Conservation (phyloP, 768 basidiomycete species). For the Tulasnella calospora region DNA sequence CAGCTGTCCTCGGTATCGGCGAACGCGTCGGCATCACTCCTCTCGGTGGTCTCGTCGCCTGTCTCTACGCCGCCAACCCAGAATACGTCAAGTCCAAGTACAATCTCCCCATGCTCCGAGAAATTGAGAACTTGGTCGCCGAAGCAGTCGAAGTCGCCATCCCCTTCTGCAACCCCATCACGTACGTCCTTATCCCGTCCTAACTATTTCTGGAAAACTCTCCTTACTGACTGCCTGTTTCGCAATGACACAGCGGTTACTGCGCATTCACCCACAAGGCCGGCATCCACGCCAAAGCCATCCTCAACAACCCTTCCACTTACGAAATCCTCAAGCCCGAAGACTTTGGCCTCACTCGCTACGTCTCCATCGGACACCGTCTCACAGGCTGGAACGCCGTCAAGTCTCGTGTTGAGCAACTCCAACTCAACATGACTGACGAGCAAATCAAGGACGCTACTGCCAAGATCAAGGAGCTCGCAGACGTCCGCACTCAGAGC, state of each 20-base stretch:
- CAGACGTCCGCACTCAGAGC: slow-evolving; percentile 94
- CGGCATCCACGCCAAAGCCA: slow-evolving; percentile 99
- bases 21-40: slow-evolving; percentile 99
- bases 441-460: slow-evolving; percentile 98
- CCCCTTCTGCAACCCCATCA: slow-evolving; percentile 95
- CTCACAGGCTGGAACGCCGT: slow-evolving; percentile 99
- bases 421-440: slow-evolving; percentile 82
- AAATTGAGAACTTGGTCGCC: slow-evolving; percentile 97
- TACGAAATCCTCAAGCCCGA: slow-evolving; percentile 99
- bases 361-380: slow-evolving; percentile 96
- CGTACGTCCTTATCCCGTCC: slow-evolving; percentile 45
- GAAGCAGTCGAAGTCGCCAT: slow-evolving; percentile 98
- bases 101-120: slow-evolving; percentile 93
- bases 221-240: background rate
- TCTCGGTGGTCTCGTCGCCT: slow-evolving; percentile 92
- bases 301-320: slow-evolving; percentile 97
- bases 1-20: slow-evolving; percentile 95
- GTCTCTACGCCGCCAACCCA: slow-evolving; percentile 93
- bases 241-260: slow-evolving; percentile 72
- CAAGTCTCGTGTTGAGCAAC: slow-evolving; percentile 98
- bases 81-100: slow-evolving; percentile 99
- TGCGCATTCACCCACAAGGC: slow-evolving; percentile 99
- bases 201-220: slow-evolving; percentile 37
- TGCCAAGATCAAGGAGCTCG: slow-evolving; percentile 98
- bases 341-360: slow-evolving; percentile 95